These are phyloP conservation scores for Syzygium aqueum DNA, from an alignment of 345 rosid genomes.

Conservation along the genomic window DNA sequence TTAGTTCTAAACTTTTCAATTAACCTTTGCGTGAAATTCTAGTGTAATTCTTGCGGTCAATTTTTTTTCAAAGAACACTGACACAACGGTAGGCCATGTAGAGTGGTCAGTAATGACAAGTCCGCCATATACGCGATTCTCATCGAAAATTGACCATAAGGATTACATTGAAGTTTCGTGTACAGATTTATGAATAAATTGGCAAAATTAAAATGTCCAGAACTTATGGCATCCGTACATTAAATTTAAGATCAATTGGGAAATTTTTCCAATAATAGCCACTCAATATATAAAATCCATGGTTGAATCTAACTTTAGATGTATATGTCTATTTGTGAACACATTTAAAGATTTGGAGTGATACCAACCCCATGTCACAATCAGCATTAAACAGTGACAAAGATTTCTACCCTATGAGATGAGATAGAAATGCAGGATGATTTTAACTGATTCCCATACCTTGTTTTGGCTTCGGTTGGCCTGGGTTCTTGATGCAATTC, in stretches of 20 bases:
- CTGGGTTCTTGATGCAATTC: not conserved
- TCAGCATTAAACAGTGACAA: not conserved
- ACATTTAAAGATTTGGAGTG: not conserved
- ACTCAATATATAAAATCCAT: not conserved
- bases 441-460: not conserved
- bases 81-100: rapidly evolving
- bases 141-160: rapidly evolving
- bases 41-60: rapidly evolving
- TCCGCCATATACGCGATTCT: rapidly evolving
- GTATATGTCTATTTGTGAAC: not conserved
- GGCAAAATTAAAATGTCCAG: not conserved
- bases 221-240: not conserved
- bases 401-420: not conserved
- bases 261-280: not conserved
- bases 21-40: not conserved
- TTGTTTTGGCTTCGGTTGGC: not conserved
- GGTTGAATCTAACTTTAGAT: not conserved
- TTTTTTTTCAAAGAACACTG: rapidly evolving
- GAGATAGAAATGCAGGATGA: not conserved
- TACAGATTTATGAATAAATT: not conserved
- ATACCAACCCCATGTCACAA: not conserved
- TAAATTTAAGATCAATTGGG: not conserved
- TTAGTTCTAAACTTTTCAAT: rapidly evolving
- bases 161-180: not conserved
- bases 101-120: rapidly evolving